phyloP scores from a whole-genome alignment of 495 filamentous ascomycete species.

The Chaetomium fimeti region DNA sequence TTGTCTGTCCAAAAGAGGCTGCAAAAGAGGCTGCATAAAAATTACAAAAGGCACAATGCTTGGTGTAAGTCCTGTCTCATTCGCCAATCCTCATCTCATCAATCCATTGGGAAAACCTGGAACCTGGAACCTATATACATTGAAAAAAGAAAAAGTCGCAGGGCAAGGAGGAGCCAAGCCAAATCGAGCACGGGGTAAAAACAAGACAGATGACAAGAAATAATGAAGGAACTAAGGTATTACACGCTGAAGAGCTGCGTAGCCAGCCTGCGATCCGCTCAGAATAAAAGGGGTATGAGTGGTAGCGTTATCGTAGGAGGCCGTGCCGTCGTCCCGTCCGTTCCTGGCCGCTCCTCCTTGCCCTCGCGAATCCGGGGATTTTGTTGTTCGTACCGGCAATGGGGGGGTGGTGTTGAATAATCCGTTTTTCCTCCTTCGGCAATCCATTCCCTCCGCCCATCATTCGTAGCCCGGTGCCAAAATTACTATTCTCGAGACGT shows the following conservation, averaged over 20 bases:
- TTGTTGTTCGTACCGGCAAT: slow-evolving; percentile 8
- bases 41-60: neutral
- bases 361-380: slow-evolving; percentile 7
- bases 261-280: slow-evolving; percentile 31
- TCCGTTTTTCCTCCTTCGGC: slow-evolving; percentile 11
- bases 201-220: slow-evolving; percentile 27
- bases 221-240: slow-evolving; percentile 42
- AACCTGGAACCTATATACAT: slow-evolving; percentile 33
- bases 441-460: slow-evolving; percentile 10
- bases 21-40: too few relatives aligned
- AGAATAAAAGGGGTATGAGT: slow-evolving; percentile 40
- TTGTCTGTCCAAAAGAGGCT: neutral
- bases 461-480: slow-evolving; percentile 10
- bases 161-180: slow-evolving; percentile 16
- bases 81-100: slow-evolving; percentile 35
- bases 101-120: slow-evolving; percentile 30
- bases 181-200: slow-evolving; percentile 17
- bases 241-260: slow-evolving; percentile 49
- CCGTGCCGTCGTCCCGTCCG: slow-evolving; percentile 27
- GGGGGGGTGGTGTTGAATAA: slow-evolving; percentile 9
- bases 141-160: slow-evolving; percentile 19
- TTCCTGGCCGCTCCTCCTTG: slow-evolving; percentile 14
- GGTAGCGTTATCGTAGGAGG: slow-evolving; percentile 48
- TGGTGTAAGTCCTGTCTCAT: slow-evolving; percentile 29
- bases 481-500: neutral